phyloP scores from a whole-genome alignment of 1,284 basidiomycete species.

The Naganishia sp. region DNA sequence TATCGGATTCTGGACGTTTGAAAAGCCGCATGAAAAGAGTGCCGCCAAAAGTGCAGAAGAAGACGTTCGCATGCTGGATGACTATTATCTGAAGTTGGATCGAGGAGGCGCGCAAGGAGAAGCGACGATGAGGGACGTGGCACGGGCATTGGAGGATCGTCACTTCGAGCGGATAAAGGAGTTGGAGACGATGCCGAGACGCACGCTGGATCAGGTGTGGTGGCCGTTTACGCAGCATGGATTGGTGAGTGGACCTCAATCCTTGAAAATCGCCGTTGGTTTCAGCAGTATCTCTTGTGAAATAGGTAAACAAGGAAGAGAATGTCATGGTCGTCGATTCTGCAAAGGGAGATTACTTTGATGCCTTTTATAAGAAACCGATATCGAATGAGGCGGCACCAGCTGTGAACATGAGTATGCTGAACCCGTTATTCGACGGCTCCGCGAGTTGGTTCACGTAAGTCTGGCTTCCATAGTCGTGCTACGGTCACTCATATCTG shows the following conservation, averaged over 20 bases:
- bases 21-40: conserved; percentile 47
- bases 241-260: conserved; percentile 39
- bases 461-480: conserved; percentile 28
- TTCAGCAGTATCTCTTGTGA: background rate
- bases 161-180: conserved; percentile 68
- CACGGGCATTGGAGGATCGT: conserved; percentile 65
- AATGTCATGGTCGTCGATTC: conserved; percentile 91
- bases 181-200: conserved; percentile 72
- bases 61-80: conserved; percentile 63
- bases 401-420: conserved; percentile 47
- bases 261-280: background rate
- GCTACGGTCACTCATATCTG: background rate
- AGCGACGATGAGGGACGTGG: conserved; percentile 59
- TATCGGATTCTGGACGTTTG: conserved; percentile 45
- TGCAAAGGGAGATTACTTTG: conserved; percentile 83
- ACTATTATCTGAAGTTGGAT: conserved; percentile 65
- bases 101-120: conserved; percentile 34
- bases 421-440: conserved; percentile 78
- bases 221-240: conserved; percentile 98
- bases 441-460: conserved; percentile 97
- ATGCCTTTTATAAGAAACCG: conserved; percentile 59
- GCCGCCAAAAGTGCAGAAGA: conserved; percentile 63
- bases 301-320: conserved; percentile 62
- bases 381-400: conserved; percentile 30
- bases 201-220: conserved; percentile 81